These are phyloP conservation scores for Raffaelea arxii DNA, from an alignment of 2,329 filamentous ascomycete species.

Conservation along the genomic window DNA sequence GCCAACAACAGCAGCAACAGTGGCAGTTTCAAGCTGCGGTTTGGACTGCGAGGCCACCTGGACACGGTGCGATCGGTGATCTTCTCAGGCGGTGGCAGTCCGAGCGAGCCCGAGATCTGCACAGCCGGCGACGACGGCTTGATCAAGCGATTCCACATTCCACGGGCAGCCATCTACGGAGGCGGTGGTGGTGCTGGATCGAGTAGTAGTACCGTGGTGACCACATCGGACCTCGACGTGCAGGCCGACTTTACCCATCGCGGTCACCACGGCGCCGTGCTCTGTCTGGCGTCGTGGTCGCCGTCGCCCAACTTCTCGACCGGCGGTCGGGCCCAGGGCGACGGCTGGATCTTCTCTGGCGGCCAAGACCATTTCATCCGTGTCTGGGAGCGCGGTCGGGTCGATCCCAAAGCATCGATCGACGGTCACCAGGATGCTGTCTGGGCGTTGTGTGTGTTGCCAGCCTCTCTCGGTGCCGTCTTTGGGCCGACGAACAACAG, in stretches of 20 bases:
- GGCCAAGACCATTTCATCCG: slow-evolving; percentile 88
- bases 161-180: slow-evolving; percentile 52
- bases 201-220: slow-evolving; percentile 26
- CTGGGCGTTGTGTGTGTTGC: slow-evolving; percentile 89
- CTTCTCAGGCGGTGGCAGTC: slow-evolving; percentile 92
- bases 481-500: slow-evolving; percentile 66
- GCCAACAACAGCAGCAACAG: slow-evolving; percentile 51
- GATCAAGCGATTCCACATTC: slow-evolving; percentile 95
- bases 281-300: slow-evolving; percentile 78
- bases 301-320: slow-evolving; percentile 82
- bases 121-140: slow-evolving; percentile 92
- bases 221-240: slow-evolving; percentile 87
- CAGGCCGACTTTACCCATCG: slow-evolving; percentile 91
- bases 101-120: slow-evolving; percentile 92
- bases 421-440: slow-evolving; percentile 94
- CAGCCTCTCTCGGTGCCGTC: slow-evolving; percentile 67
- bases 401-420: slow-evolving; percentile 89
- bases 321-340: slow-evolving; percentile 76
- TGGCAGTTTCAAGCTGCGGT: slow-evolving; percentile 81
- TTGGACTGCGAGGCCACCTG: slow-evolving; percentile 83
- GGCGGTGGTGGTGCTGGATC: too few species aligned
- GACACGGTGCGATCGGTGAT: slow-evolving; percentile 92
- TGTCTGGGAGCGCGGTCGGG: slow-evolving; percentile 89
- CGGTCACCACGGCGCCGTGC: slow-evolving; percentile 84
- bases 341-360: slow-evolving; percentile 98